phyloP scores from a whole-genome alignment of 495 filamentous ascomycete genomes.

The Penicillium pancosmium region DNA sequence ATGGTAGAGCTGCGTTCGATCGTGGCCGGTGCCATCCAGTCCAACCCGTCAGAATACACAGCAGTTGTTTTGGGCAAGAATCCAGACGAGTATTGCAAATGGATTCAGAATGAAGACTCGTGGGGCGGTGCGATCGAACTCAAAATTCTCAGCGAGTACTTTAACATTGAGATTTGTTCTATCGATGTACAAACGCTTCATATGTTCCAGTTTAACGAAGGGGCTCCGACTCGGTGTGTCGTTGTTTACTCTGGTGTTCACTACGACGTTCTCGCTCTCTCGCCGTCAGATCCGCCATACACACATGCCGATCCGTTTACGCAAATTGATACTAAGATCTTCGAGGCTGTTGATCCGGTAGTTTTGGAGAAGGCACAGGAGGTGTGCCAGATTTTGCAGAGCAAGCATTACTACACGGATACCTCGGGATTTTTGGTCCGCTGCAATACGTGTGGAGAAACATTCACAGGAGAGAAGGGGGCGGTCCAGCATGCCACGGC shows the following conservation, averaged over 20 bases:
- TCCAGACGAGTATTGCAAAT: conserved; percentile 78
- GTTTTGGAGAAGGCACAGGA: conserved; percentile 70
- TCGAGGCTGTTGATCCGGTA: conserved; percentile 67
- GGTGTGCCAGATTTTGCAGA: conserved; percentile 69
- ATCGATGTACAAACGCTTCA: conserved; percentile 74
- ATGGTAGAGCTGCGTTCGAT: conserved; percentile 79
- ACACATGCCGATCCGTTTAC: conserved; percentile 60
- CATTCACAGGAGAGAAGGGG: conserved; percentile 72
- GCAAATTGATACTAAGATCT: conserved; percentile 78
- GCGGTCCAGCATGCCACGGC: conserved; percentile 67
- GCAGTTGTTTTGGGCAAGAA: conserved; percentile 75
- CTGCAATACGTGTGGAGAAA: conserved; percentile 75
- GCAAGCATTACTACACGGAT: conserved; percentile 87
- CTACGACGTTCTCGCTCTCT: conserved; percentile 88
- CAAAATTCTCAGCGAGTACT: conserved; percentile 79
- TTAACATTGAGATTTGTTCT: conserved; percentile 83
- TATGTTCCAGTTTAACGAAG: conserved; percentile 82
- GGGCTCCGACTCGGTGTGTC: conserved; percentile 68
- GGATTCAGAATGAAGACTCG: conserved; percentile 76
- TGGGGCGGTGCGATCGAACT: conserved; percentile 97
- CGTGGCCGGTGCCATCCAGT: conserved; percentile 78
- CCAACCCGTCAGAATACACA: conserved; percentile 68
- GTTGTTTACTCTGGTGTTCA: conserved; percentile 94
- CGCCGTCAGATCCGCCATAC: conserved; percentile 61
- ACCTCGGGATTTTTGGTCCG: conserved; percentile 79